Percentiles rank a stretch among this genome's conserved stretches.
Evolutionary conservation across 768 basidiomycete genomes (phyloP).

Genomic region (Mycena amicta): DNA sequence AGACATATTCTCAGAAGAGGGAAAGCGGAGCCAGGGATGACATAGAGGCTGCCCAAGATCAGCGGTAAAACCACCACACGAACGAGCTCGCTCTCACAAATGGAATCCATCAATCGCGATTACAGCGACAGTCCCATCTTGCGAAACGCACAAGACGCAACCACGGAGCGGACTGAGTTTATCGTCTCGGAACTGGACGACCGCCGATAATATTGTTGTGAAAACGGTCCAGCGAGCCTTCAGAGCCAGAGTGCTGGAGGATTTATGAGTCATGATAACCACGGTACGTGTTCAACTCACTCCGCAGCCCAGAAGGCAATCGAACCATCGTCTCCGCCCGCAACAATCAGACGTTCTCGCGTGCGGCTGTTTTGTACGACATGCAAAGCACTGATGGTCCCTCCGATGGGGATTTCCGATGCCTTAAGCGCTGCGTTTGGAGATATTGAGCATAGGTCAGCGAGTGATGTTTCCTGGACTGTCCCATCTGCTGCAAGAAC

Average conservation of each 20-base stretch:
- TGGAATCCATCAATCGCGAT: constrained; percentile 74
- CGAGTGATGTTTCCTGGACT: constrained; percentile 49
- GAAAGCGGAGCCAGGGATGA: constrained; percentile 81
- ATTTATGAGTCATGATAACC: background rate
- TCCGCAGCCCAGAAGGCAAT: constrained; percentile 71
- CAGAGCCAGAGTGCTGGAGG: constrained; percentile 59
- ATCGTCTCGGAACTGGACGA: constrained; percentile 58
- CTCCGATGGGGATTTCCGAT: constrained; percentile 52
- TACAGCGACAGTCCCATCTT: constrained; percentile 84
- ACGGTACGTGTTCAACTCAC: constrained; percentile 41
- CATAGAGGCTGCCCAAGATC: constrained; percentile 56
- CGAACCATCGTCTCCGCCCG: constrained; percentile 78
- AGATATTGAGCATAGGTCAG: constrained; percentile 37
- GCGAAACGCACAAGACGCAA: constrained; percentile 70
- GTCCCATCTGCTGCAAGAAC: constrained; percentile 56
- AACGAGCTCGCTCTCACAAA: constrained; percentile 54
- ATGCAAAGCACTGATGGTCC: constrained; percentile 53
- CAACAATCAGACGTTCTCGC: constrained; percentile 64
- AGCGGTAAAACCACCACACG: background rate
- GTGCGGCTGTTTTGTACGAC: constrained; percentile 59
- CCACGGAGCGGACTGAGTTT: constrained; percentile 60
- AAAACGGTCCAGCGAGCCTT: constrained; percentile 77
- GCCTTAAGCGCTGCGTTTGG: constrained; percentile 32
- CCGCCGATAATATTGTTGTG: constrained; percentile 59
- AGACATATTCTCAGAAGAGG: constrained; percentile 66